Evolutionary conservation across 2,329 filamentous ascomycete species (phyloP), one percentile per base, ranked within the genome.

Genomic region (Periconia macrospinosa): DNA sequence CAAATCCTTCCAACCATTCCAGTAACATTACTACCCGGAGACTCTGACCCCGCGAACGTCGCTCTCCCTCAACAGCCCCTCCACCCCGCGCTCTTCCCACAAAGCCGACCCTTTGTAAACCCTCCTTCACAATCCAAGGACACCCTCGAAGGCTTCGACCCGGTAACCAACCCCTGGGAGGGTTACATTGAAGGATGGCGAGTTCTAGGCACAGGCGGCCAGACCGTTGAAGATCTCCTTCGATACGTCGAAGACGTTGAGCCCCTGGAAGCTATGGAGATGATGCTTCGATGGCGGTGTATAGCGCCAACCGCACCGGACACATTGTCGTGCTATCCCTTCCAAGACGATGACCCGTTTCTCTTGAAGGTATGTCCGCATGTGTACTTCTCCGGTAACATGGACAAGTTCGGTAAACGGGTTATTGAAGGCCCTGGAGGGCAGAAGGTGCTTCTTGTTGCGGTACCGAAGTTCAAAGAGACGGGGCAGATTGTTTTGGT

Each of bases 291-390:
- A 54, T 99, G 94, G 94, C 84, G 94, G 57, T 90, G 91, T 69
- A 86, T 86, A 60, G 94, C 94, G 6, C 94, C 94, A 1, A 99
- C 94, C 0, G 94, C 94, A 1, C 94, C 95, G 0, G 95, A 99
- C 74, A 99, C 95, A 0, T 72, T 99, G 42, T 96, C 92, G 90
- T 92, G 90, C 68, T 99, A 97, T 69, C 94, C 94, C 0, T 99
- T 96, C 75, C 92, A 97, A 74, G 90, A 94, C 17, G 84, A 91
- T 47, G 95, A 99, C 68, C 92, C 91, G 0, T 95, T 97, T 68
- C 88, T 97, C 42, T 81, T 99, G 65, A 85, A 87, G 58, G 79
- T 86, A 17, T 96, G 91, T 58, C 94, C 94, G 2, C 93, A 99
- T 67, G 79, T 99, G 30, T 97, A 91, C 76, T 91, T 99, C 71